Percentiles rank a stretch among this genome's conserved stretches.
Conservation (phyloP, 495 filamentous ascomycete genomes). For the Achaetomiella virescens region DNA sequence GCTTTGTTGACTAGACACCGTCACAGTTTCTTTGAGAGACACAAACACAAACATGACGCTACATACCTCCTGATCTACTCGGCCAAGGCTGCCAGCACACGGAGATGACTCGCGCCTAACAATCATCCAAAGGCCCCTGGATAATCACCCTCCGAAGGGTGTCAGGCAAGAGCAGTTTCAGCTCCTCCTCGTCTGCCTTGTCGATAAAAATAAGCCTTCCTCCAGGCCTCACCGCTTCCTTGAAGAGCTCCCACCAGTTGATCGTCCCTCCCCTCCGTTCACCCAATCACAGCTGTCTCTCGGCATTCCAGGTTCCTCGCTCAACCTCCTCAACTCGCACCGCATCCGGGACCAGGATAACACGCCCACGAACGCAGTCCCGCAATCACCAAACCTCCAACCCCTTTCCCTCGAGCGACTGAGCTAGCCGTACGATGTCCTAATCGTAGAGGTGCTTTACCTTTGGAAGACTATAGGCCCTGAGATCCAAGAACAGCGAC, state of each 20-base stretch:
- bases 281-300: neutral
- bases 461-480: neutral
- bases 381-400: constrained; percentile 17
- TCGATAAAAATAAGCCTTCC: constrained; percentile 19
- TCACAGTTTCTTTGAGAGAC: too few relatives aligned
- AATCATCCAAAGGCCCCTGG: neutral
- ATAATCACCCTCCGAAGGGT: neutral
- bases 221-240: constrained; percentile 15
- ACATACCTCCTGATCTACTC: too few relatives aligned
- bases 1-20: too few relatives aligned
- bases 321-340: constrained; percentile 7
- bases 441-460: neutral
- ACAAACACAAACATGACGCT: too few relatives aligned
- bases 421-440: constrained; percentile 2
- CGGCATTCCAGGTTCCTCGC: neutral
- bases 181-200: neutral
- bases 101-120: too few relatives aligned
- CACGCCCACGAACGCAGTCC: constrained; percentile 8
- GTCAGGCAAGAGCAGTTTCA: neutral
- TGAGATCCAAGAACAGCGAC: constrained; percentile 17
- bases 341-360: neutral
- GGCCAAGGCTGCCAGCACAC: too few relatives aligned
- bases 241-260: constrained; percentile 15
- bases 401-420: neutral
- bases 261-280: neutral